Conservation (phyloP, 2,329 filamentous ascomycete genomes). For the Trichoderma sp. region DNA sequence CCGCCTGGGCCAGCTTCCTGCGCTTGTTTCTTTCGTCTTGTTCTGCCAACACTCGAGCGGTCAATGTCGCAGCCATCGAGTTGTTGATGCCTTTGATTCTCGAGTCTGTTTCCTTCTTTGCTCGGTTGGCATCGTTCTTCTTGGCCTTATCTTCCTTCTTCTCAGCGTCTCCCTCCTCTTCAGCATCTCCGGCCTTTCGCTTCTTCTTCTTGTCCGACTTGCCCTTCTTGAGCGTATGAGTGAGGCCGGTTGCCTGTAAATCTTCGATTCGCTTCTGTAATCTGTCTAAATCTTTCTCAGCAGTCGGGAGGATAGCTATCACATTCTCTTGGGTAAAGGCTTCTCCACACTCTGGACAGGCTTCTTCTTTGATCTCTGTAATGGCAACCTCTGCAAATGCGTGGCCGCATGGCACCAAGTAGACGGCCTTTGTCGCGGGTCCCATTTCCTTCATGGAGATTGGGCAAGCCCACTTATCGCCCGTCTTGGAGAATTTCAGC, state of each 20-base stretch:
- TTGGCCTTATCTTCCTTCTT: slow-evolving; percentile 23
- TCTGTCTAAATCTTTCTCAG: slow-evolving; percentile 66
- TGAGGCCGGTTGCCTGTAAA: slow-evolving; percentile 69
- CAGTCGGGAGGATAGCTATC: slow-evolving; percentile 75
- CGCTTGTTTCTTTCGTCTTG: slow-evolving; percentile 80
- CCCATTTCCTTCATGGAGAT: slow-evolving; percentile 85
- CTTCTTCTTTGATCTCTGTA: slow-evolving; percentile 67
- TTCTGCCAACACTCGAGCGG: slow-evolving; percentile 81
- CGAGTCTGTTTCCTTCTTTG: slow-evolving; percentile 35
- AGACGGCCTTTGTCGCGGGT: slow-evolving; percentile 74
- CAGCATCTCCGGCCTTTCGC: slow-evolving; percentile 51
- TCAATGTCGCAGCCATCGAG: slow-evolving; percentile 77
- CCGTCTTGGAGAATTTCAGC: slow-evolving; percentile 62
- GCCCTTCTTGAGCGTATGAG: slow-evolving; percentile 86
- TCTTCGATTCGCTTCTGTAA: slow-evolving; percentile 65
- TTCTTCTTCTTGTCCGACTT: slow-evolving; percentile 66
- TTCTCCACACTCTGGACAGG: slow-evolving; percentile 71
- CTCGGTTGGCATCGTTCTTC: slow-evolving; percentile 20
- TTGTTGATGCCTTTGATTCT: slow-evolving; percentile 75
- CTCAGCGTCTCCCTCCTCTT: slow-evolving; percentile 31
- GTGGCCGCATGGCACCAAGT: slow-evolving; percentile 92
- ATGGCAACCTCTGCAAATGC: slow-evolving; percentile 87
- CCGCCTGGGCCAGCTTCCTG: slow-evolving; percentile 58
- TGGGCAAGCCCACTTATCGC: slow-evolving; percentile 74
- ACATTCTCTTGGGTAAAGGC: slow-evolving; percentile 71